Evolutionary conservation across 495 filamentous ascomycete species (phyloP).

Genomic region (Tuber calosporum): DNA sequence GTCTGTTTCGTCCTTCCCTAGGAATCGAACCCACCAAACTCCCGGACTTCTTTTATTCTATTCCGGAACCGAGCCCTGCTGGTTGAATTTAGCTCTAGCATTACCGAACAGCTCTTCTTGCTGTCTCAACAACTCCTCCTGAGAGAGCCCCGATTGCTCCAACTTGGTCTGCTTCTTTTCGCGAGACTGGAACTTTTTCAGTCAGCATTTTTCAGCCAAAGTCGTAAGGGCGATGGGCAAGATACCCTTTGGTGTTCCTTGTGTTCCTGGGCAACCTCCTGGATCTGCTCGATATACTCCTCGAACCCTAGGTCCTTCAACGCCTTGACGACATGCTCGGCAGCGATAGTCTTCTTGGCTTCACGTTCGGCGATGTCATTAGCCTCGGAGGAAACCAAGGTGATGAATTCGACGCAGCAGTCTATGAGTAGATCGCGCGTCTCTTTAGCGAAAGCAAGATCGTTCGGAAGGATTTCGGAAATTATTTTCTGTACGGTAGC

Average conservation of each 20-base stretch:
- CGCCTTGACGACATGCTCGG: constrained; percentile 91
- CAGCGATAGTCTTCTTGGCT: constrained; percentile 96
- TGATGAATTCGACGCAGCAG: constrained; percentile 99
- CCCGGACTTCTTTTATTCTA: constrained; percentile 6
- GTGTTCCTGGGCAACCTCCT: constrained; percentile 82
- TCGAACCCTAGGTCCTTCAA: constrained; percentile 81
- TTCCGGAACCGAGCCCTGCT: constrained; percentile 34
- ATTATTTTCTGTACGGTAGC: constrained; percentile 98
- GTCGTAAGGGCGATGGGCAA: constrained; percentile 22
- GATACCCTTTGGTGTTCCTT: constrained; percentile 85
- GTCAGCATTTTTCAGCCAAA: constrained; percentile 34
- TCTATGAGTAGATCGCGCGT: constrained; percentile 92
- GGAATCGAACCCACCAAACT: background rate
- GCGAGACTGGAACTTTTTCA: constrained; percentile 55
- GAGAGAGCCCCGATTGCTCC: constrained; percentile 79
- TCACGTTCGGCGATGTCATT: constrained; percentile 98
- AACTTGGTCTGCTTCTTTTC: constrained; percentile 97
- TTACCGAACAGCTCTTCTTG: constrained; percentile 86
- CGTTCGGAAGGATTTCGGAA: constrained; percentile 75
- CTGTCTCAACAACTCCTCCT: constrained; percentile 79
- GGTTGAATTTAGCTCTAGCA: constrained; percentile 68
- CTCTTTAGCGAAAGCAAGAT: constrained; percentile 80
- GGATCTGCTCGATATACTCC: constrained; percentile 78
- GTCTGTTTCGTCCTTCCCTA: background rate
- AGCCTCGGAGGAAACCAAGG: constrained; percentile 89